Conservation (phyloP, 495 filamentous ascomycete species). For the Schizothecium vesticola region DNA sequence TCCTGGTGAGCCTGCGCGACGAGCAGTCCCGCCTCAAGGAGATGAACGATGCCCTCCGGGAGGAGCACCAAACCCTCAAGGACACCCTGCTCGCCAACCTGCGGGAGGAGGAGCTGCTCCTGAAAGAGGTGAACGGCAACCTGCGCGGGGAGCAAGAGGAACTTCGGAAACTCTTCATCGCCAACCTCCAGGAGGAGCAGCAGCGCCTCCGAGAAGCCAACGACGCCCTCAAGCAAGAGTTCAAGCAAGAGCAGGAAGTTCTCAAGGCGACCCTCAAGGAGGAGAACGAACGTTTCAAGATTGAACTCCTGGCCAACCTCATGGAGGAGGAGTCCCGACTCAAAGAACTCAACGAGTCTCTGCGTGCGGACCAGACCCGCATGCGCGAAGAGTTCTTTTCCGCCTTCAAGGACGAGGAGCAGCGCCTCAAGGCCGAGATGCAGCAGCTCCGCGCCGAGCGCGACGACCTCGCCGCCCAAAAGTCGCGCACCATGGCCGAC, state of each 20-base stretch:
- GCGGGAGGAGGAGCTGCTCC: conserved; percentile 20
- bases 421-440: conserved; percentile 35
- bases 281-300: conserved; percentile 26
- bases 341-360: conserved; percentile 63
- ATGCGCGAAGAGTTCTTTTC: conserved; percentile 60
- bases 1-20: conserved; percentile 52
- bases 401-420: conserved; percentile 40
- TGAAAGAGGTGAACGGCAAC: conserved; percentile 16
- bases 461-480: conserved; percentile 66
- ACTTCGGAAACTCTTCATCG: conserved; percentile 35
- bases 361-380: conserved; percentile 64
- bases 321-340: conserved; percentile 69
- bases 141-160: conserved; percentile 29
- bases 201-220: conserved; percentile 15
- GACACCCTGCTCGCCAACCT: conserved; percentile 29
- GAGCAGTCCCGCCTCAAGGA: conserved; percentile 72
- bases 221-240: background rate
- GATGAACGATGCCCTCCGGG: conserved; percentile 47
- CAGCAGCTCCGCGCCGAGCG: conserved; percentile 57
- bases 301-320: conserved; percentile 59
- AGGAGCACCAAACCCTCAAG: conserved; percentile 36
- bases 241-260: conserved; percentile 20
- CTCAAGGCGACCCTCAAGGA: conserved; percentile 23
- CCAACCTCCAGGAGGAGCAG: conserved; percentile 50
- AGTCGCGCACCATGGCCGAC: conserved; percentile 71